Evolutionary conservation across 306 rosid species (phyloP).

Genomic region (Purshia tridentata): DNA sequence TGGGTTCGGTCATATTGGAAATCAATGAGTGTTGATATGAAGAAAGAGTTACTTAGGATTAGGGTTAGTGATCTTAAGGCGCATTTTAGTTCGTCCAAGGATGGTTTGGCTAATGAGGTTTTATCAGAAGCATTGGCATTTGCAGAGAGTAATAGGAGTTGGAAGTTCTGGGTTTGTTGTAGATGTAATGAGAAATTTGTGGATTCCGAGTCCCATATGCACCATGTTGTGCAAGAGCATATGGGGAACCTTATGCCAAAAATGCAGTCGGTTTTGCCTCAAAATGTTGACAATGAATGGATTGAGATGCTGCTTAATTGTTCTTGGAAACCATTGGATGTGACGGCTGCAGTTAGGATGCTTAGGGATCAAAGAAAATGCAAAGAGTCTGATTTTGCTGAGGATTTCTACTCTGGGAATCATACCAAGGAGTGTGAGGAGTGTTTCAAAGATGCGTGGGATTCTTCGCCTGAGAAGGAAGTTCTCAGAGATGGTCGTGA

Average conservation of each 20-base stretch:
- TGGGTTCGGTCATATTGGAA: conserved; percentile 74
- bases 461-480: conserved; percentile 51
- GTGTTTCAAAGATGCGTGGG: conserved; percentile 56
- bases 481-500: conserved; percentile 32
- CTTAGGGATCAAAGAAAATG: conserved; percentile 46
- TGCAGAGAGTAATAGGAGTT: conserved; percentile 61
- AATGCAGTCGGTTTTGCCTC: conserved; percentile 77
- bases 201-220: conserved; percentile 62
- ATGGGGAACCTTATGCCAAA: conserved; percentile 67
- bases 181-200: conserved; percentile 56
- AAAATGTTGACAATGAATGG: conserved; percentile 74
- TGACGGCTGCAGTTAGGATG: conserved; percentile 69
- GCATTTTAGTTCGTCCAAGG: conserved; percentile 67
- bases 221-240: conserved; percentile 84
- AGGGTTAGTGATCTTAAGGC: conserved; percentile 60
- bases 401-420: conserved; percentile 44
- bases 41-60: conserved; percentile 71
- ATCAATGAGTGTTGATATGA: conserved; percentile 57
- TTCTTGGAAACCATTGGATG: conserved; percentile 88
- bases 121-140: conserved; percentile 67
- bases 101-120: conserved; percentile 52
- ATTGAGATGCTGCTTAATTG: conserved; percentile 70
- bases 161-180: conserved; percentile 91
- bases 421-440: conserved; percentile 42
- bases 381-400: conserved; percentile 40